phyloP scores from a whole-genome alignment of 371 early-diverging fungal species.

The Chytridiales sp. region DNA sequence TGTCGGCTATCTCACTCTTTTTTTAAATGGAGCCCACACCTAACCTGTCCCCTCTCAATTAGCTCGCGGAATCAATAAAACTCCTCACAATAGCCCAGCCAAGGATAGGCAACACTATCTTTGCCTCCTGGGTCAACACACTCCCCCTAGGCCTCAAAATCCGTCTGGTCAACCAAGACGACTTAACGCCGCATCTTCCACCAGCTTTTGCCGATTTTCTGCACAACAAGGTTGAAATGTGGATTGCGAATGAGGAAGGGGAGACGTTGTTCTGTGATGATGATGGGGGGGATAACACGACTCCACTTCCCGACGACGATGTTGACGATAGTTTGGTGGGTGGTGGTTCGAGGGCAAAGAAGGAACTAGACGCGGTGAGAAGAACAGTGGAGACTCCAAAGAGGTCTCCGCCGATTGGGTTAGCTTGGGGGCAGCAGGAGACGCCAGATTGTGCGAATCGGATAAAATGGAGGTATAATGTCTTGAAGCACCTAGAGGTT shows the following conservation, averaged over 20 bases:
- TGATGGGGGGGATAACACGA: constrained; percentile 15
- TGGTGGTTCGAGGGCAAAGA: background rate
- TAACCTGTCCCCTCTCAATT: background rate
- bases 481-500: constrained; percentile 17
- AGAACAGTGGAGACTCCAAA: background rate
- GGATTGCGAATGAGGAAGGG: constrained; percentile 29
- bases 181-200: constrained; percentile 37
- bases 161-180: constrained; percentile 36
- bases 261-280: constrained; percentile 24
- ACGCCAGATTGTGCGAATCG: constrained; percentile 19
- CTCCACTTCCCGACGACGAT: background rate
- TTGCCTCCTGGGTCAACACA: constrained; percentile 24
- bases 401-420: background rate
- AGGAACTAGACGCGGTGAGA: background rate
- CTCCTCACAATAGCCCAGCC: constrained; percentile 33
- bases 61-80: constrained; percentile 12
- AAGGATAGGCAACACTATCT: constrained; percentile 30
- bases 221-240: constrained; percentile 27
- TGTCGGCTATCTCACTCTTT: background rate
- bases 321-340: background rate
- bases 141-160: constrained; percentile 10
- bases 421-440: background rate
- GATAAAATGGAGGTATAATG: constrained; percentile 21
- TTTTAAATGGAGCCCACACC: constrained; percentile 2
- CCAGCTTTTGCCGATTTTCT: constrained; percentile 27